phyloP scores from a whole-genome alignment of 2,329 filamentous ascomycete genomes.

The Verticillium nonalfalfae region DNA sequence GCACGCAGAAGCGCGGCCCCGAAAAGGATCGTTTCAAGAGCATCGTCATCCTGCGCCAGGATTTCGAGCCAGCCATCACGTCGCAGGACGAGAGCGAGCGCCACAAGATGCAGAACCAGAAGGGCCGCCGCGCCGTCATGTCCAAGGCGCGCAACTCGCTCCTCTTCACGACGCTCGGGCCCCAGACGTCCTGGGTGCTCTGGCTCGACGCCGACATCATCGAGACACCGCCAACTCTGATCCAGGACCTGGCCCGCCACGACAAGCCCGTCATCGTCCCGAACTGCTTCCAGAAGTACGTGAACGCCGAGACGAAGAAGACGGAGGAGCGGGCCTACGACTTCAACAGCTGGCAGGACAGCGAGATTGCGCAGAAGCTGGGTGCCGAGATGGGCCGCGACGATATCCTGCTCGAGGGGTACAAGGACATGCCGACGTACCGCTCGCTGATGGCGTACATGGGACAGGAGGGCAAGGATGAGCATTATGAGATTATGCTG shows the following conservation, averaged over 20 bases:
- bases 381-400: slow-evolving; percentile 78
- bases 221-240: slow-evolving; percentile 76
- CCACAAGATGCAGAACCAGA: slow-evolving; percentile 89
- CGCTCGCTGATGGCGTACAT: slow-evolving; percentile 86
- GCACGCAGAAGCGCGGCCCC: slow-evolving; percentile 72
- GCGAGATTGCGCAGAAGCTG: slow-evolving; percentile 68
- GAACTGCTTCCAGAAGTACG: slow-evolving; percentile 90
- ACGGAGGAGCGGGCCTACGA: slow-evolving; percentile 82
- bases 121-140: slow-evolving; percentile 81
- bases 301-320: slow-evolving; percentile 60
- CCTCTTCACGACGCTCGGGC: slow-evolving; percentile 89
- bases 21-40: slow-evolving; percentile 82
- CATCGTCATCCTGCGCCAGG: slow-evolving; percentile 90
- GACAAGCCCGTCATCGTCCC: slow-evolving; percentile 89
- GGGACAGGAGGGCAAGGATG: slow-evolving; percentile 49
- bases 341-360: slow-evolving; percentile 97
- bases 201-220: slow-evolving; percentile 93
- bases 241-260: slow-evolving; percentile 84
- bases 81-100: slow-evolving; percentile 85
- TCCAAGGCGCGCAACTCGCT: slow-evolving; percentile 88
- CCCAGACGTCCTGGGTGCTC: slow-evolving; percentile 88
- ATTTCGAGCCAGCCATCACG: slow-evolving; percentile 75
- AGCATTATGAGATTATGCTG: slow-evolving; percentile 61
- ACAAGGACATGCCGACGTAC: slow-evolving; percentile 88
- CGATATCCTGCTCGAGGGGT: slow-evolving; percentile 90